phyloP scores from a whole-genome alignment of 2,329 filamentous ascomycete genomes.

The Didymella arachidicola region DNA sequence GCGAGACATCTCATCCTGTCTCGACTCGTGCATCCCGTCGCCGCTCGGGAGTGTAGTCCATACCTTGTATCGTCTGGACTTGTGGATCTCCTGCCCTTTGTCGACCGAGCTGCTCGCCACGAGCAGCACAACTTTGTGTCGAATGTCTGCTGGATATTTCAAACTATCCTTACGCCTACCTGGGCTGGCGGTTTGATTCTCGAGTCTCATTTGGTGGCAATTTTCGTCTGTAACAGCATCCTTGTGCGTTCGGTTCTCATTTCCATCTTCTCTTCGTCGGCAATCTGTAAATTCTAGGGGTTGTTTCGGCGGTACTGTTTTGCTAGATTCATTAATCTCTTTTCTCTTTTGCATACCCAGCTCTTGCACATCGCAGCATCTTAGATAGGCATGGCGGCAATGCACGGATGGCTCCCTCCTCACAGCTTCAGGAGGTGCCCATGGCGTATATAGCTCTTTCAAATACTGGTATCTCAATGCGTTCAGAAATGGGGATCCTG shows the following conservation, averaged over 20 bases:
- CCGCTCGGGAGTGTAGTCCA: slow-evolving; percentile 1
- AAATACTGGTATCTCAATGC: neutral
- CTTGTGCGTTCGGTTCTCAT: neutral
- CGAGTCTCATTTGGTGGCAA: neutral
- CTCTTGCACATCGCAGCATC: slow-evolving; percentile 10
- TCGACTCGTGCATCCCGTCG: neutral
- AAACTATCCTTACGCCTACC: neutral
- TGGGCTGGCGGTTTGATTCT: neutral
- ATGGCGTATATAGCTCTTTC: neutral
- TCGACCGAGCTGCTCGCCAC: neutral
- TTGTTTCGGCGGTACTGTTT: slow-evolving; percentile 2
- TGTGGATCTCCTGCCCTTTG: neutral
- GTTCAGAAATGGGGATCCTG: neutral
- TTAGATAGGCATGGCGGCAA: slow-evolving; percentile 14
- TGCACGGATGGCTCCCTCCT: slow-evolving; percentile 1
- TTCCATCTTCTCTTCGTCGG: neutral
- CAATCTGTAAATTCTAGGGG: neutral
- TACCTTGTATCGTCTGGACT: neutral
- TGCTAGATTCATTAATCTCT: slow-evolving; percentile 4
- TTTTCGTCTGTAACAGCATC: neutral
- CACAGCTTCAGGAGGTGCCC: neutral
- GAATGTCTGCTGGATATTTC: neutral
- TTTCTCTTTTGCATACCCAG: slow-evolving; percentile 10
- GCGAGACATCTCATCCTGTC: slow-evolving; percentile 46
- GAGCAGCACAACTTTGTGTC: neutral